phyloP scores from a whole-genome alignment of 164 flowering plant genomes.

The Chimonanthus praecox region DNA sequence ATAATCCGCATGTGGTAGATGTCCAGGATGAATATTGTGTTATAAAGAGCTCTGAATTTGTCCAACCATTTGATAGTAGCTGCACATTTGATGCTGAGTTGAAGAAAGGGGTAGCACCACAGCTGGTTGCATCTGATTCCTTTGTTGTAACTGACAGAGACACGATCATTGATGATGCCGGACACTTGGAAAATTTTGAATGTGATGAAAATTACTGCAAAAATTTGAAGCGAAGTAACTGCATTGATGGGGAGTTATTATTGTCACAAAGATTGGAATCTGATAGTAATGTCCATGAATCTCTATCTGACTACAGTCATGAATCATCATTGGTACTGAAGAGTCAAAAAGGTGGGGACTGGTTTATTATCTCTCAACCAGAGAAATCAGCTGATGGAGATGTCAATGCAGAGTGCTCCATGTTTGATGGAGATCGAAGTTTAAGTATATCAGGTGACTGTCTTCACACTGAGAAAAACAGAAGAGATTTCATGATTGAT shows the following conservation, averaged over 20 bases:
- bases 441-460: constrained; percentile 12
- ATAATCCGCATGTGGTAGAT: constrained; percentile 15
- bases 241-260: constrained; percentile 43
- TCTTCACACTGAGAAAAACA: constrained; percentile 17
- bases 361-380: constrained; percentile 41
- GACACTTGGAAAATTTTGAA: constrained; percentile 28
- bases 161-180: constrained; percentile 23
- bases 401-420: constrained; percentile 19
- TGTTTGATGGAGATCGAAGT: constrained; percentile 30
- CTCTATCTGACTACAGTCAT: constrained; percentile 26
- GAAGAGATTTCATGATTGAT: constrained; percentile 41
- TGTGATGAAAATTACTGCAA: constrained; percentile 24
- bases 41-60: constrained; percentile 20
- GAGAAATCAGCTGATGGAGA: constrained; percentile 24
- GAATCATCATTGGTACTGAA: constrained; percentile 29
- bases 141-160: constrained; percentile 37
- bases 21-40: constrained; percentile 30
- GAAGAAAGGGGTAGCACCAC: constrained; percentile 28
- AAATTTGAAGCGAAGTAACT: constrained; percentile 27
- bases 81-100: constrained; percentile 19
- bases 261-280: constrained; percentile 34
- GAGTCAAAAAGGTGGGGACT: constrained; percentile 49
- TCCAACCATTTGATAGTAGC: constrained; percentile 15
- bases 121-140: constrained; percentile 41
- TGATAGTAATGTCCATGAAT: constrained; percentile 10